A percentile compares a stretch with the other conserved stretches of the same genome.
These are phyloP conservation scores for Pelargonium fulgidum DNA, from an alignment of 441 rosid species.

Conservation along the genomic window DNA sequence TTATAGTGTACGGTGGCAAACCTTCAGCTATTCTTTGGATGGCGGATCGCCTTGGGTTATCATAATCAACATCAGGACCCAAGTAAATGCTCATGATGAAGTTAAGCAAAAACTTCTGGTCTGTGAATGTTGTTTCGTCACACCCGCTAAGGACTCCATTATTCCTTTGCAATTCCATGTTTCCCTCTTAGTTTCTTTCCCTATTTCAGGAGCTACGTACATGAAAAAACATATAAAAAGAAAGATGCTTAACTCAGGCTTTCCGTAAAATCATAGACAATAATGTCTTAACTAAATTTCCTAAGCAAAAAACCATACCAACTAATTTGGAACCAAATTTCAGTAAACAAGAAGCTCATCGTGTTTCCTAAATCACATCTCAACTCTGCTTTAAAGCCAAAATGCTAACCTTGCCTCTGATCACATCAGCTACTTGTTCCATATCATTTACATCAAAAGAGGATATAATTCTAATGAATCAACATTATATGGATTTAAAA, in stretches of 20 bases:
- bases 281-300: no score
- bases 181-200: constrained; percentile 13
- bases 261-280: background rate
- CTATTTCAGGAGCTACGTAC: background rate
- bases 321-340: no score
- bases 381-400: no score
- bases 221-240: background rate
- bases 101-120: constrained; percentile 49
- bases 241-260: background rate
- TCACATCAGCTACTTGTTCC: no score
- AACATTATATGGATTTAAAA: no score
- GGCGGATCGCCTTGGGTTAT: constrained; percentile 51
- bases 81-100: constrained; percentile 52
- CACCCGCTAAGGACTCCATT: constrained; percentile 5
- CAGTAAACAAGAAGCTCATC: no score
- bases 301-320: no score
- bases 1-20: constrained; percentile 46
- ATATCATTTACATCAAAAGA: no score
- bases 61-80: constrained; percentile 61
- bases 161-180: constrained; percentile 21
- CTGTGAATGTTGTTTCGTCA: constrained; percentile 18
- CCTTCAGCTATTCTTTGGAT: constrained; percentile 38
- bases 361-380: no score
- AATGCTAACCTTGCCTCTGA: no score
- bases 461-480: no score